Conservation (phyloP, 768 basidiomycete species). For the Lactarius quietus region DNA sequence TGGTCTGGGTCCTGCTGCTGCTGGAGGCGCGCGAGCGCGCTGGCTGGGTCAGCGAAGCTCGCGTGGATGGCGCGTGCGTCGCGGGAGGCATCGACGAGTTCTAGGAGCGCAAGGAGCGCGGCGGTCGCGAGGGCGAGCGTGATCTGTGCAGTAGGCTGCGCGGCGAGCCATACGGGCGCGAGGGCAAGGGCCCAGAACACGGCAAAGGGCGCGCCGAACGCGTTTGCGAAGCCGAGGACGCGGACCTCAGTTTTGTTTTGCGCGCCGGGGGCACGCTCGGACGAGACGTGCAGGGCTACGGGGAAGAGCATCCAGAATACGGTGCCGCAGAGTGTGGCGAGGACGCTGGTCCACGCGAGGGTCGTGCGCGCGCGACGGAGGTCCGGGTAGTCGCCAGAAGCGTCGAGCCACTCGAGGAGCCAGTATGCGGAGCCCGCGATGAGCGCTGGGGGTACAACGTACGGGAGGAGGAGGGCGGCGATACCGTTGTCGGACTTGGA, state of each 20-base stretch:
- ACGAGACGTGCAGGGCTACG: slow-evolving; percentile 64
- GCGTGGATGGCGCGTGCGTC: slow-evolving; percentile 58
- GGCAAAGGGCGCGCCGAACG: slow-evolving; percentile 84
- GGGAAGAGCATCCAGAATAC: slow-evolving; percentile 71
- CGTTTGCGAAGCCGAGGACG: slow-evolving; percentile 85
- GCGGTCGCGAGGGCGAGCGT: slow-evolving; percentile 60
- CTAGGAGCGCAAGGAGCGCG: slow-evolving; percentile 71
- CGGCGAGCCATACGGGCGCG: slow-evolving; percentile 56
- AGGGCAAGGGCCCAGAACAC: slow-evolving; percentile 74
- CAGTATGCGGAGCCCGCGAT: slow-evolving; percentile 63
- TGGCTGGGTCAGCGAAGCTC: slow-evolving; percentile 49
- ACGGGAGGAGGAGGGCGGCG: slow-evolving; percentile 56
- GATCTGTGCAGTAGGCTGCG: slow-evolving; percentile 81
- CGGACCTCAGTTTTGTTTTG: slow-evolving; percentile 44
- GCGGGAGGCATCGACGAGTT: slow-evolving; percentile 75
- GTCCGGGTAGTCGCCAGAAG: slow-evolving; percentile 42
- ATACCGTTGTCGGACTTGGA: slow-evolving; percentile 75
- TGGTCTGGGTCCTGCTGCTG: slow-evolving; percentile 21
- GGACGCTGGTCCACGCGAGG: slow-evolving; percentile 52
- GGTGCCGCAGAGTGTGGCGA: slow-evolving; percentile 51
- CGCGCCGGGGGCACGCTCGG: slow-evolving; percentile 28
- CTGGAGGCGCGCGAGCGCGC: slow-evolving; percentile 37
- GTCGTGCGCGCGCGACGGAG: slow-evolving; percentile 56
- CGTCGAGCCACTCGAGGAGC: slow-evolving; percentile 79
- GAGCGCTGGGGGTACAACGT: slow-evolving; percentile 56